Evolutionary conservation across 805 yeast species (phyloP).

Genomic region (Kurtzmaniella fragi): DNA sequence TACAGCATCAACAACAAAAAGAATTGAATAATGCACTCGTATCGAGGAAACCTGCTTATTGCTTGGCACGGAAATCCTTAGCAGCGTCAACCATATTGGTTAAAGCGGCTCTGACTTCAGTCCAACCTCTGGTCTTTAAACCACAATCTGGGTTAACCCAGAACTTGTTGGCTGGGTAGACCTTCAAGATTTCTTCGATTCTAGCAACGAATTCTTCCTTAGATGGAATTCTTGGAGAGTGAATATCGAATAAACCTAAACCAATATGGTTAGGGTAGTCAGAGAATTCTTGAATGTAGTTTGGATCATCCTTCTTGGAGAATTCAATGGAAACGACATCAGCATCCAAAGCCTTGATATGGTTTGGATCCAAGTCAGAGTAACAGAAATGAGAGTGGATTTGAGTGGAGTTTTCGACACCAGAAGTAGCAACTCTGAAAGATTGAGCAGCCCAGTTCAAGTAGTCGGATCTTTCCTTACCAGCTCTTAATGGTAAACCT

Average conservation of each 20-base stretch:
- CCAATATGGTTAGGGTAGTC: conserved; percentile 99
- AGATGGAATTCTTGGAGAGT: conserved; percentile 99
- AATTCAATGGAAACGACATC: conserved; percentile 99
- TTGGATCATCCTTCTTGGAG: conserved; percentile 99
- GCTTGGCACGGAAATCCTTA: conserved; percentile 67
- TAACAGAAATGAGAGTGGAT: conserved; percentile 99
- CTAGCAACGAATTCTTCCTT: conserved; percentile 93
- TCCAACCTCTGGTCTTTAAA: conserved; percentile 99
- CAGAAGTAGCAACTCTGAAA: conserved; percentile 98
- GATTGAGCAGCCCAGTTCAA: conserved; percentile 99
- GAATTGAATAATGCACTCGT: conserved; percentile 37
- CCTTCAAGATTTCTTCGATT: conserved; percentile 90
- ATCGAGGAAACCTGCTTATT: conserved; percentile 16
- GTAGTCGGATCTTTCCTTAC: conserved; percentile 94
- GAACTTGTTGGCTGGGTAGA: conserved; percentile 95
- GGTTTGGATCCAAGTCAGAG: conserved; percentile 99
- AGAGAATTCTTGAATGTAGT: conserved; percentile 95
- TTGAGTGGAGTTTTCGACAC: conserved; percentile 92
- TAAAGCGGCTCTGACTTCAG: conserved; percentile 90
- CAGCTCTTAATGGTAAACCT: conserved; percentile 98
- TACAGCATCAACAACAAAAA: conserved; percentile 34
- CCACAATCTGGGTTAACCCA: conserved; percentile 99
- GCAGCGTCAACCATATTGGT: conserved; percentile 99
- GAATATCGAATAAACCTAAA: conserved; percentile 97
- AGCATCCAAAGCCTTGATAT: conserved; percentile 98